Evolutionary conservation across 2,329 filamentous ascomycete genomes (phyloP), one percentile per base, ranked within the genome.

Genomic region (Aspergillus sp.): DNA sequence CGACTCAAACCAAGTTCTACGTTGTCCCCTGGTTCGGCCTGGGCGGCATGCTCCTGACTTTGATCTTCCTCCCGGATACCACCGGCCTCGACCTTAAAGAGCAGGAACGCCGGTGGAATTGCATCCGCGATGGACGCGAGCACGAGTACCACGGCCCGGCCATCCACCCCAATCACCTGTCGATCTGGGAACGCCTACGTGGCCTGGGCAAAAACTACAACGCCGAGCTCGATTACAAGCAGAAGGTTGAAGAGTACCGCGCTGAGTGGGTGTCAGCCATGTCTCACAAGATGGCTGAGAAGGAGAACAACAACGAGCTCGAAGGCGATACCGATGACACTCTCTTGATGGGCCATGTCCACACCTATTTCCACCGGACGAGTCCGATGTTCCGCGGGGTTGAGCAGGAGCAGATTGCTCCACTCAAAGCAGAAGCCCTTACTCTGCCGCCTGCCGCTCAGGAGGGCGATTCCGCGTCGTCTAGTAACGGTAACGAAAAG

Each of bases 11-110:
- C 40, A 91, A 89, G 60, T 95, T 95, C 68, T 79, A 88, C 60
- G 78, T 95, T 26, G 86, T 95, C 1, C 86, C 89, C 13, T 95
- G 89, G 89, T 95, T 93, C 58, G 89, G 89, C 54, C 79, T 95
- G 11, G 79, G 70, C 11, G 89, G 89, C 47, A 84, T 91, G 66
- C 47, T 95, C 16, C 61, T 95, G 38, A 95, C 88, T 26, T 78
- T 67, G 45, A 45, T 93, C 49, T 96, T 86, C 72, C 78, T 96
- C 19, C 89, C 89, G n/a, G 89, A 96, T 58, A 96, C 89, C 49
- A 95, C 88, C 7, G 89, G 89, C 35, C 81, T 96, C 24, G 89
- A 96, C 57, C 78, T 96, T 42, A 93, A 94, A 71, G 89, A 96
- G 63, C 88, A 95, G 66, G 89, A 96, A 66, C 83, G 89, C 43